Base-by-base conservation (phyloP, 192 early-diverging fungal genomes). In the Linnemannia exigua region DNA sequence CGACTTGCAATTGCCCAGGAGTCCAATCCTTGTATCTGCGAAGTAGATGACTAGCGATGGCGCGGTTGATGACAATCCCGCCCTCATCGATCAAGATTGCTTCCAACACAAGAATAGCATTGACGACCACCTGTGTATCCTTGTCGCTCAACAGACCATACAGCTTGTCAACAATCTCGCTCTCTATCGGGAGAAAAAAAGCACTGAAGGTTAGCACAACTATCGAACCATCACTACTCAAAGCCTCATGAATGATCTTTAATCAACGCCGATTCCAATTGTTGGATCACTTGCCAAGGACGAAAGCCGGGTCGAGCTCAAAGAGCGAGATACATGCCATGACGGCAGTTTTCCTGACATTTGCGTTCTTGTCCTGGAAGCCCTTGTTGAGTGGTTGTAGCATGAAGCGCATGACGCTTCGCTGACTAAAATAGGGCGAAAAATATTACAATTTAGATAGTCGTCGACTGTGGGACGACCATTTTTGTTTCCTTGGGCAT, bases 341-440 rank as follows among this genome's bases (percentile, higher is more conserved):
- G 41, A 47, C 81, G 2, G 88, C 81, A 20, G 85, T 89, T 44
- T 89, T 89, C 17, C 88, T 70, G 6, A 89, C 88, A 81, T 89
- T 74, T 15, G 88, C 77, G 37, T 84, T 89, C 70, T 83, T 77
- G 67, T 89, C 88, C 19, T 74, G 72, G 22, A 89, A 82, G 5
- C 79, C 84, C 22, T 71, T 78, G 33, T 41, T 80, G 41, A 87
- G 41, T 0, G 88, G 83, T 50, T 87, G 79, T 7, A 89, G 25
- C 85, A 89, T 84, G 51, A 86, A 89, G 31, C 74, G 75, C 35
- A 89, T 28, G 14, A 80, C 73, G 66, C 77, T 86, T 51, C 48
- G 25, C 51, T 77, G 84, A 17, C 84, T 86, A 46, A 7, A 12
- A 50, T 52, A n/a, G 3, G 7, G 33, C 17, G 66, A 77, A 54